These are phyloP conservation scores for Phytophthora pluvialis DNA, from an alignment of 352 stramenopile species.

Conservation along the genomic window DNA sequence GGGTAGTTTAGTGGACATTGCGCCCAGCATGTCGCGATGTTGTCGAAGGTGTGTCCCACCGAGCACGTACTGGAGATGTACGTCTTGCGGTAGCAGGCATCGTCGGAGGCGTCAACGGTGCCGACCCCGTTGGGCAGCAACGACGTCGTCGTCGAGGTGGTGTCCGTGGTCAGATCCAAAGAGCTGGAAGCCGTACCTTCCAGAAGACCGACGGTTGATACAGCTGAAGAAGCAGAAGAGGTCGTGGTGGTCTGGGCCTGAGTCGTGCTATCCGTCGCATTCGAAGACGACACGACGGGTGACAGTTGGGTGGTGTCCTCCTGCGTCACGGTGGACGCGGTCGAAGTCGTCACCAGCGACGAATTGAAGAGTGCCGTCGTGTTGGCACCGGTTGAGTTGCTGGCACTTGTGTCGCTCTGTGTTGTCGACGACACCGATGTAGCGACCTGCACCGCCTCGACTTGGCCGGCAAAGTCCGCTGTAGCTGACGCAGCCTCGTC, in stretches of 20 bases:
- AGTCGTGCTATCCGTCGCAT: not conserved
- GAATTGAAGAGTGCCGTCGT: conserved; percentile 10
- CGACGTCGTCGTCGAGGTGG: conserved; percentile 13
- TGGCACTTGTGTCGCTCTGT: not conserved
- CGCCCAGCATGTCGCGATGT: conserved; percentile 72
- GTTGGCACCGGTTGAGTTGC: conserved; percentile 6
- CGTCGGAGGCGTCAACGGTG: conserved; percentile 29
- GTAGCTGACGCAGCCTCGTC: conserved; percentile 4
- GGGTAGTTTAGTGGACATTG: conserved; percentile 76
- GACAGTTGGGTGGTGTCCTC: conserved; percentile 2
- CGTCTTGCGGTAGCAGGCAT: conserved; percentile 60
- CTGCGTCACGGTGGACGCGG: not conserved
- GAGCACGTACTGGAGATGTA: conserved; percentile 45
- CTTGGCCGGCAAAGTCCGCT: conserved; percentile 12
- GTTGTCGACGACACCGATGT: not conserved
- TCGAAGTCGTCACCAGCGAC: conserved; percentile 3
- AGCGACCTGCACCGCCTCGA: not conserved
- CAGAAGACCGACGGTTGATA: not conserved
- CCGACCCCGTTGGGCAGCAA: conserved; percentile 41
- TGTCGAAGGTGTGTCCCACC: conserved; percentile 54
- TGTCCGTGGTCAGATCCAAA: too few species aligned
- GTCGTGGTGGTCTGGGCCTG: conserved; percentile 1
- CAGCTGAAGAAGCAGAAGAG: not conserved
- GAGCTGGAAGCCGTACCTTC: not conserved
- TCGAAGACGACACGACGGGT: not conserved